phyloP scores from a whole-genome alignment of 805 yeast species.

The Kuraishia piskuri region DNA sequence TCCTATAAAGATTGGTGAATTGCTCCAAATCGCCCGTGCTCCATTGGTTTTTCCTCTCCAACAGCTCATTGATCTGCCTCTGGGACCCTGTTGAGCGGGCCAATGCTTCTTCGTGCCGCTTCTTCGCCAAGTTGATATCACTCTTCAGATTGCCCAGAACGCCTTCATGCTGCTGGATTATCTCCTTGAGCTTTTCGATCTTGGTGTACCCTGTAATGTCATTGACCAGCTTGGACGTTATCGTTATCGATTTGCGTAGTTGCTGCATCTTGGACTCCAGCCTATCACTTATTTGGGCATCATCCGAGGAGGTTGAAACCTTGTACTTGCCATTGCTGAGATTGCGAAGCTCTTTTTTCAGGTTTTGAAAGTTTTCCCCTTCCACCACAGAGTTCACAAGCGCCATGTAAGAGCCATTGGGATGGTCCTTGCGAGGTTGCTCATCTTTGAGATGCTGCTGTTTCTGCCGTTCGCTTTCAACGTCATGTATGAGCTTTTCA shows the following conservation, averaged over 20 bases:
- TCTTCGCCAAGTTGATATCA: conserved; percentile 40
- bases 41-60: conserved; percentile 86
- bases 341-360: conserved; percentile 20
- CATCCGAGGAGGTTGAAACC: conserved; percentile 14
- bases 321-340: conserved; percentile 17
- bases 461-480: conserved; percentile 9
- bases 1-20: conserved; percentile 73
- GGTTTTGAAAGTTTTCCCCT: conserved; percentile 23
- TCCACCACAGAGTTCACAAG: conserved; percentile 18
- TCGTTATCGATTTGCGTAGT: conserved; percentile 45
- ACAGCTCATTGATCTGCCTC: conserved; percentile 74
- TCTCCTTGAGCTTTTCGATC: conserved; percentile 60
- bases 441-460: not conserved
- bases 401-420: not conserved
- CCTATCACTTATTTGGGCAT: conserved; percentile 30
- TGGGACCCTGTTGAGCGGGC: conserved; percentile 62
- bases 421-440: not conserved
- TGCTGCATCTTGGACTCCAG: conserved; percentile 44
- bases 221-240: conserved; percentile 64
- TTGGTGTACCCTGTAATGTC: conserved; percentile 88
- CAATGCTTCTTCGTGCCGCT: conserved; percentile 49
- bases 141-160: conserved; percentile 39
- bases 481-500: conserved; percentile 10
- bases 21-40: conserved; percentile 66
- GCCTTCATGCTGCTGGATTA: conserved; percentile 49